A percentile compares a stretch with the other conserved stretches of the same genome.
Conservation (phyloP, 257 asterid species). For the Capsicum baccatum region DNA sequence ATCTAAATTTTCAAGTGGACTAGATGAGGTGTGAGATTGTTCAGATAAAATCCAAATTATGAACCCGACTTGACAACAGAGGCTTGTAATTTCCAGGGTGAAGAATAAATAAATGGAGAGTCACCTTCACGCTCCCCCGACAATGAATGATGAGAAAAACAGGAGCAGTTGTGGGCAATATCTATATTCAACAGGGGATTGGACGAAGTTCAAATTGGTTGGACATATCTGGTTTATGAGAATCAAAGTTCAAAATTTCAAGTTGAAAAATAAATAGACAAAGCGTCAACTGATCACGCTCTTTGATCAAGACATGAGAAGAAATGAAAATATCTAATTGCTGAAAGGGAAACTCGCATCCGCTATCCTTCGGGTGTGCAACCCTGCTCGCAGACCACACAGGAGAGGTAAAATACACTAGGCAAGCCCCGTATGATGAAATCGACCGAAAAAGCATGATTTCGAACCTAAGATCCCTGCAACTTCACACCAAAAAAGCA, state of each 20-base stretch:
- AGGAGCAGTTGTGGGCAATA: background rate
- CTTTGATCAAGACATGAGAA: background rate
- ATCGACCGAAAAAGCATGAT: no score
- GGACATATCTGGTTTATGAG: background rate
- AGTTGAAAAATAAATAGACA: conserved; percentile 31
- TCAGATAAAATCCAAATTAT: background rate
- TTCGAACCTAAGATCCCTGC: no score
- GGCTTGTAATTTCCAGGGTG: background rate
- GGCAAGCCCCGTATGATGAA: no score
- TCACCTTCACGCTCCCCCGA: conserved; percentile 22
- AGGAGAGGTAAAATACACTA: no score
- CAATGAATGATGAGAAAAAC: conserved; percentile 27
- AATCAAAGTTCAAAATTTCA: conserved; percentile 42
- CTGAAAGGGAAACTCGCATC: no score
- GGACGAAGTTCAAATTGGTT: background rate
- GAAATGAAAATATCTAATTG: background rate
- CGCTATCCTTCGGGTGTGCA: no score
- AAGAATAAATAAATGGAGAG: background rate
- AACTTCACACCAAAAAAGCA: background rate
- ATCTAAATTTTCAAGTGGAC: background rate
- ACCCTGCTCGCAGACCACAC: no score
- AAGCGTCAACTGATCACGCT: background rate
- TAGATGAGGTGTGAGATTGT: background rate
- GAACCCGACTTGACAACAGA: background rate
- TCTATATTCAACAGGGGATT: conserved; percentile 8